Evolutionary conservation across 805 yeast species (phyloP), one percentile per base, ranked within the genome.

Genomic region (Wickerhamomyces chambardii): DNA sequence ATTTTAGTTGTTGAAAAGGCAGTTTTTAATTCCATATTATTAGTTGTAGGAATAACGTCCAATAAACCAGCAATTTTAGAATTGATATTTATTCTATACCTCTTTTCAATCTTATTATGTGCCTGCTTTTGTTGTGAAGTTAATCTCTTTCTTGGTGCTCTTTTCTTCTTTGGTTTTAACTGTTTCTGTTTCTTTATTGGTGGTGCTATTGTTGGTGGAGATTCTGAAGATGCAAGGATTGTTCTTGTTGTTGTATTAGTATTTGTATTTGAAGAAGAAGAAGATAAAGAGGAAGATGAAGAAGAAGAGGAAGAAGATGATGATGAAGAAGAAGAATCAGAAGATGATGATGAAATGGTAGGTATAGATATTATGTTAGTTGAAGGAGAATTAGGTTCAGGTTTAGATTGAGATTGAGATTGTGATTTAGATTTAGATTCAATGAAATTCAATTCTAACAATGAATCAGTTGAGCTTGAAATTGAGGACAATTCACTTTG

Each of bases 31-130:
- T 24, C 27, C 27, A 24, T 24, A 24, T 76, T 83, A 33, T 64
- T 56, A 4, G 78, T 73, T 24, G 22, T 19, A 11, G 87, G 87
- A 26, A 80, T 78, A 17, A 79, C 64, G 46, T 69, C 70, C 49
- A 78, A 84, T 36, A 79, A 56, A 22, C 76, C 75, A 4, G 82
- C 82, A 37, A 80, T 80, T 52, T 78, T 79, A 11, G 82, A 73
- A 51, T 79, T 79, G 53, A 80, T 78, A 53, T 79, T 79, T 40
- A 77, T 78, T 51, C 86, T 62, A 54, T 80, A 79, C 39, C 78
- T 69, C 51, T 79, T 76, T 50, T 80, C 87, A 42, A 80, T 77
- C 55, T 73, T 75, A 58, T 79, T 79, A 51, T 80, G 89, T 0
- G 84, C 84, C 46, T 74, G 74, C 45, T 78, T 76, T 56, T 79